Base-by-base conservation (phyloP, 2,329 filamentous ascomycete species). In the Cladophialophora bantiana region DNA sequence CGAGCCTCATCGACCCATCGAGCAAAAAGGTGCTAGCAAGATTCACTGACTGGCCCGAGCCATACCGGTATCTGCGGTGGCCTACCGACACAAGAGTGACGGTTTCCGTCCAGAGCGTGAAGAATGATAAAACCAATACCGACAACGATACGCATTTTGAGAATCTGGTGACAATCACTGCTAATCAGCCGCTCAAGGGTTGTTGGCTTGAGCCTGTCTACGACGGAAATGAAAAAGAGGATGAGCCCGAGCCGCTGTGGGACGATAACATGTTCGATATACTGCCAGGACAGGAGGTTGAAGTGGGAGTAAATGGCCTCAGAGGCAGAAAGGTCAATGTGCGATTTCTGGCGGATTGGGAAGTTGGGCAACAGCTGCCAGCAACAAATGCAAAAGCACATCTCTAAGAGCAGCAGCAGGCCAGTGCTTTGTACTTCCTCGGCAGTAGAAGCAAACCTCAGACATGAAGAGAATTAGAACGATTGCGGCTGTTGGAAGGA, bases 21-120 rank as follows among this genome's bases (percentile, higher is more conserved):
- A 35, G 82, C 48, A 80, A 79, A 18, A 73, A 81, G 62, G 68
- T 86, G 10, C 79, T 85, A 2, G 82, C 84, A 12, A 79, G 85
- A 59, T 84, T 86, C 68, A 78, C 84, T 3, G 84, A 87, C 74
- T 87, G 85, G 85, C 85, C 85, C 4, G 84, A 87, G 73, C 85
- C 85, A 40, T 81, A 86, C 72, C 86, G 86, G 75, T 86, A 86
- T 72, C 80, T 86, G 12, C 79, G 83, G 66, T 81, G 86, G 67
- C 78, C 79, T 10, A 13, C 20, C 26, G 62, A 64, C 38, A 64
- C 62, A 1, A 64, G 35, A 35, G 62, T 64, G 13, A 38, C 26
- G 2, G 32, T 59, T 18, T 53, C 54, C 15, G 34, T 54, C 7
- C 15, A 50, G 31, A 38, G 10, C 10, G 31, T 59, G 1, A 15